Evolutionary conservation across 83 land plant genomes (phyloP).

Genomic region (Thuja plicata): DNA sequence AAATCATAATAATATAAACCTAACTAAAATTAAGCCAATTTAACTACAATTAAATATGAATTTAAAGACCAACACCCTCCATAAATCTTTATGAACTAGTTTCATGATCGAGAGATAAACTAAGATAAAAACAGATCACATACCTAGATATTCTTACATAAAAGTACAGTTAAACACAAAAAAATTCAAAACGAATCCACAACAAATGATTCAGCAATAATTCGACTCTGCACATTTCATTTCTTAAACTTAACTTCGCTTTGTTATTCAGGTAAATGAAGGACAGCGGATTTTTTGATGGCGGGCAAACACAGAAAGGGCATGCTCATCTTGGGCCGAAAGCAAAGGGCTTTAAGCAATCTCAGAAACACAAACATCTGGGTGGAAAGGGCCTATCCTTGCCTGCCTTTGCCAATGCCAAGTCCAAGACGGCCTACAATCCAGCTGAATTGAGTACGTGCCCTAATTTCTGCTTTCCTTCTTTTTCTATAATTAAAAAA

Average conservation of each 20-base stretch:
- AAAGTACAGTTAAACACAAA: no score
- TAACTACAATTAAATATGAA: no score
- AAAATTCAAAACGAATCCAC: no score
- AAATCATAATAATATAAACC: no score
- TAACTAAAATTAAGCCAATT: no score
- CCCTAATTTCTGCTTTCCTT: background rate
- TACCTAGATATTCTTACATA: no score
- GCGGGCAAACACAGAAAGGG: background rate
- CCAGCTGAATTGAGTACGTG: slow-evolving; percentile 46
- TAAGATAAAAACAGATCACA: no score
- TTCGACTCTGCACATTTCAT: background rate
- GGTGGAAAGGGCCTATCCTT: slow-evolving; percentile 55
- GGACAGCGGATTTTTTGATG: background rate
- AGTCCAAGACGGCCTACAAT: slow-evolving; percentile 36
- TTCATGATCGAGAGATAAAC: no score
- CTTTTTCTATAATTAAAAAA: background rate
- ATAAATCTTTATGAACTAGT: no score
- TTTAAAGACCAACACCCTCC: no score
- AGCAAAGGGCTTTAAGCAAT: background rate
- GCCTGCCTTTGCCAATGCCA: slow-evolving; percentile 46
- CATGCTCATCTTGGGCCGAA: background rate
- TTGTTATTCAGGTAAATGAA: background rate
- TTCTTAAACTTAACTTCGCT: background rate
- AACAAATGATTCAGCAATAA: background rate
- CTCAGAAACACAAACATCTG: slow-evolving; percentile 2